These are phyloP conservation scores for sorghum (Sorghum bicolor) DNA, from an alignment of 176 grass and related monocot species.

Conservation along the genomic window Sorghum_bicolor_NCBIv3 NC_012873.2:63685001-63685500, in stretches of 20 bases:
- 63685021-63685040: background rate
- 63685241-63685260: background rate
- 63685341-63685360: constrained; percentile 38
- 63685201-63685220: constrained; percentile 1
- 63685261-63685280: constrained; percentile 18
- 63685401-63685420: background rate
- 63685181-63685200: background rate
- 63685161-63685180: background rate
- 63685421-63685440: background rate
- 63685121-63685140: background rate
- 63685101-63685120: background rate
- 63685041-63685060: background rate
- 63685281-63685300: constrained; percentile 79
- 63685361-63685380: background rate
- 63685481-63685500: constrained; percentile 80
- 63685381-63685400: background rate
- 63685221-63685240: background rate
- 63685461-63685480: constrained; percentile 91
- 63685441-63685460: constrained; percentile 87
- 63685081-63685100: background rate
- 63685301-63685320: constrained; percentile 92
- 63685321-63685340: constrained; percentile 81
- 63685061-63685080: background rate
- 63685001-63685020: background rate
- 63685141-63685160: background rate